phyloP scores from a whole-genome alignment of 1,284 basidiomycete genomes.

The Neolentinus lepideus region DNA sequence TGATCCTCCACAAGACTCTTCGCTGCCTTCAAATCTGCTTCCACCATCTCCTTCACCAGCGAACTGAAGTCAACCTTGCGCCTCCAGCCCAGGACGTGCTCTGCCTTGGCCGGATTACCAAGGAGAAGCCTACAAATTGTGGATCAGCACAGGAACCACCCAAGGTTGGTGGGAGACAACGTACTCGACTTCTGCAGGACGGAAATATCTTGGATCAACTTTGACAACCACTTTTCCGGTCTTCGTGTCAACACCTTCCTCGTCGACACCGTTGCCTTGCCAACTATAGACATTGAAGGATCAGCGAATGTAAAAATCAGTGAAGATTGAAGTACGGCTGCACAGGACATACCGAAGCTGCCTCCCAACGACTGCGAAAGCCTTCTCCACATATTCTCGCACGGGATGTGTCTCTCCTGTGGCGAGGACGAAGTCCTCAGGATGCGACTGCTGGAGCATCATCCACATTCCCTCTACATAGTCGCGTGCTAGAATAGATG shows the following conservation, averaged over 20 bases:
- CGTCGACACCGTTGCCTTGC: constrained; percentile 67
- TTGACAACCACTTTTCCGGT: constrained; percentile 69
- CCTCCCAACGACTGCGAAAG: constrained; percentile 66
- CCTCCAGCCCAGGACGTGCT: constrained; percentile 80
- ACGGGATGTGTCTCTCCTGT: constrained; percentile 91
- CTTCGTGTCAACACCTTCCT: constrained; percentile 65
- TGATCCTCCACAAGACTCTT: constrained; percentile 73
- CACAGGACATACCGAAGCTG: constrained; percentile 45
- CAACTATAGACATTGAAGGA: constrained; percentile 40
- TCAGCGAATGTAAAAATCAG: constrained; percentile 1
- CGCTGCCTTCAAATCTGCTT: constrained; percentile 65
- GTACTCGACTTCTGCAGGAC: constrained; percentile 89
- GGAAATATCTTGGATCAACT: constrained; percentile 79
- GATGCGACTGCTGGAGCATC: constrained; percentile 78
- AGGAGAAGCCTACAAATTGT: constrained; percentile 54
- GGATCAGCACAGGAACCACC: constrained; percentile 1
- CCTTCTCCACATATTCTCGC: constrained; percentile 82
- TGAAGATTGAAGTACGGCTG: not conserved
- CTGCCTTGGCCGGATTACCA: constrained; percentile 82
- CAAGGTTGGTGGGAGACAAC: constrained; percentile 24
- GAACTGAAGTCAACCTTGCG: constrained; percentile 73
- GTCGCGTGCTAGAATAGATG: constrained; percentile 54
- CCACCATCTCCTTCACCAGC: constrained; percentile 87
- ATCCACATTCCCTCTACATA: constrained; percentile 95
- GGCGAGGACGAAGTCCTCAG: constrained; percentile 88